phyloP scores from a whole-genome alignment of 1,284 basidiomycete genomes.

The Ganoderma leucocontextum region DNA sequence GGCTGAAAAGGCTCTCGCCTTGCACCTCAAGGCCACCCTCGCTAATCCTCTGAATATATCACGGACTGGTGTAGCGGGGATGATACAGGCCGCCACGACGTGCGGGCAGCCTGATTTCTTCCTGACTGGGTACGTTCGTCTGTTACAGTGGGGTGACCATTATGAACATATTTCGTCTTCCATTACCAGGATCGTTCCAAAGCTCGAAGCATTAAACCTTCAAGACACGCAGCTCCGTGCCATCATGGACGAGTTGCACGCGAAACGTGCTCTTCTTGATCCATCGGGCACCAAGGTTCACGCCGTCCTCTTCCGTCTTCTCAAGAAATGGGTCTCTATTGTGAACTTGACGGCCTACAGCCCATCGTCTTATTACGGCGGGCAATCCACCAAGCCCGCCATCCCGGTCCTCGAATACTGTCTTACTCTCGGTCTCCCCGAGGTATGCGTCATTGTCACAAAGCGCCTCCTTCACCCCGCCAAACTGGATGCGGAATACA shows the following conservation, averaged over 20 bases:
- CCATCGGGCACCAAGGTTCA: background rate
- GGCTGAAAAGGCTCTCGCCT: background rate
- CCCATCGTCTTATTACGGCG: background rate
- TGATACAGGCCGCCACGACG: background rate
- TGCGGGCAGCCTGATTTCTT: background rate
- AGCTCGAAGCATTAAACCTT: background rate
- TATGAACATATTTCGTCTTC: background rate
- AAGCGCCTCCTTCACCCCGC: background rate
- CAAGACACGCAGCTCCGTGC: background rate
- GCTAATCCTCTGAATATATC: background rate
- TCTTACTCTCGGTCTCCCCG: slow-evolving; percentile 3
- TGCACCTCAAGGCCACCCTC: background rate
- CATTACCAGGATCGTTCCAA: background rate
- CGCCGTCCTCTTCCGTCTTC: background rate
- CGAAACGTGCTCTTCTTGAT: background rate
- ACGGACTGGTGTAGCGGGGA: background rate
- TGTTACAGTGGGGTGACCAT: background rate
- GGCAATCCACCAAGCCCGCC: background rate
- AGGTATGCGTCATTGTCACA: slow-evolving; percentile 12
- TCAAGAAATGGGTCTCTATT: background rate
- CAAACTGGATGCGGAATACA: slow-evolving; percentile 5
- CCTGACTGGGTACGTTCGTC: background rate
- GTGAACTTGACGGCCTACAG: background rate
- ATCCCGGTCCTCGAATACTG: slow-evolving; percentile 16
- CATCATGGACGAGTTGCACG: background rate